Evolutionary conservation across 1,284 basidiomycete genomes (phyloP).

Genomic region (Naganishia sp.): DNA sequence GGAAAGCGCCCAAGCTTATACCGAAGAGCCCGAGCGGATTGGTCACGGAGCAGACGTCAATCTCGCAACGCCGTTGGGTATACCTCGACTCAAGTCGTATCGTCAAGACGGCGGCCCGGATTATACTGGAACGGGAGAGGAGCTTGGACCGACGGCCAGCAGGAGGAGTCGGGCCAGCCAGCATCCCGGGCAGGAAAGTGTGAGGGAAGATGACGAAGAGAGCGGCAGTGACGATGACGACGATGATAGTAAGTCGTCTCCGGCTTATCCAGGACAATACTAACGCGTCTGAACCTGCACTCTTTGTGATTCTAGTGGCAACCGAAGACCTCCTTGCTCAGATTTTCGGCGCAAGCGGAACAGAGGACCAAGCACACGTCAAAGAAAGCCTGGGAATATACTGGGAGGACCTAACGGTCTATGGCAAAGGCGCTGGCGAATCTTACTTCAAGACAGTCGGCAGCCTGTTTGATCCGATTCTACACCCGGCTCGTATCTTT

Average conservation of each 20-base stretch:
- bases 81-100: constrained; percentile 10
- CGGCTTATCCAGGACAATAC: neutral
- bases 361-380: constrained; percentile 27
- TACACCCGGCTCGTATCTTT: constrained; percentile 11
- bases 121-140: neutral
- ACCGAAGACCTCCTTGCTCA: constrained; percentile 29
- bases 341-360: constrained; percentile 27
- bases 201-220: constrained; percentile 21
- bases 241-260: constrained; percentile 6
- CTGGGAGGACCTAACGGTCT: constrained; percentile 30
- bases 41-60: constrained; percentile 5
- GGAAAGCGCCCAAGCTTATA: neutral
- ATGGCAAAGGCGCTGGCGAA: constrained; percentile 25
- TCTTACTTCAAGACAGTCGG: constrained; percentile 22
- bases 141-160: constrained; percentile 1
- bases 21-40: neutral
- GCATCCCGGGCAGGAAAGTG: constrained; percentile 10
- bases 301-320: constrained; percentile 4
- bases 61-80: constrained; percentile 18
- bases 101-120: neutral
- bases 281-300: neutral
- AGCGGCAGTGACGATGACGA: constrained; percentile 8
- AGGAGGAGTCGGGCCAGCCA: constrained; percentile 20
- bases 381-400: constrained; percentile 29
- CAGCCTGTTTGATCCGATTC: constrained; percentile 8